Base-by-base conservation (phyloP, 176 grass and related monocot species). In the Musa acuminata region DNA sequence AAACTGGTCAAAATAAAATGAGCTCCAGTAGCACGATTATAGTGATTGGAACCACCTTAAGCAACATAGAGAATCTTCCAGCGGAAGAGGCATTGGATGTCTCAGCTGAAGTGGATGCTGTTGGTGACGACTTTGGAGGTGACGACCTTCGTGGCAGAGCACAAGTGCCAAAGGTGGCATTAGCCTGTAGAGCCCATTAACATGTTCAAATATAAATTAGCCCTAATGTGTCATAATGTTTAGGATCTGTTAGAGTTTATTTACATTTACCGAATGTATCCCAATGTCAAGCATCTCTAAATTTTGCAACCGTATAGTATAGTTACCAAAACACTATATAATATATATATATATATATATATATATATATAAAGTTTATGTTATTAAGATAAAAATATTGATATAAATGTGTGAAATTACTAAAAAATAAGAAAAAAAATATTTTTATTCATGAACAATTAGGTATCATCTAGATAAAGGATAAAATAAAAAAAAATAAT, bases 141-240 rank as follows among this genome's bases (percentile, higher is more conserved):
- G 35, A 43, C 2, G 79, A 68, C 11, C 83, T 62, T 13, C 72
- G 55, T 8, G 81, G 75, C 70, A 79, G 74, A 27, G 0, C 7
- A 74, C 86, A 92, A 2, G 80, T 52, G 16, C 89, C 89, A 62
- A 83, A 86, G 27, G 80, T 76, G 14, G 78, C 55, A 75, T 88
- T 84, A 64, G 79, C 69, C 90, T 92, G 87, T 43, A 77, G 16
- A 70, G 13, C n/a, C 51, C 52, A 12, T 73, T 9, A n/a, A n/a
- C n/a, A n/a, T n/a, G n/a, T n/a, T n/a, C n/a, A n/a, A n/a, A n/a
- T n/a, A 11, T 11, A 43, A 43, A 43, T 43, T 12, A 2, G 9
- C 26, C 1, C 12, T 11, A 67, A 9, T 5, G 3, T 25, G 5
- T 26, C 11, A 23, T 64, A 64, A 9, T 64, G 21, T 25, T n/a